Base-by-base conservation (phyloP, 352 stramenopile genomes). In the Pythium phragmiticola region DNA sequence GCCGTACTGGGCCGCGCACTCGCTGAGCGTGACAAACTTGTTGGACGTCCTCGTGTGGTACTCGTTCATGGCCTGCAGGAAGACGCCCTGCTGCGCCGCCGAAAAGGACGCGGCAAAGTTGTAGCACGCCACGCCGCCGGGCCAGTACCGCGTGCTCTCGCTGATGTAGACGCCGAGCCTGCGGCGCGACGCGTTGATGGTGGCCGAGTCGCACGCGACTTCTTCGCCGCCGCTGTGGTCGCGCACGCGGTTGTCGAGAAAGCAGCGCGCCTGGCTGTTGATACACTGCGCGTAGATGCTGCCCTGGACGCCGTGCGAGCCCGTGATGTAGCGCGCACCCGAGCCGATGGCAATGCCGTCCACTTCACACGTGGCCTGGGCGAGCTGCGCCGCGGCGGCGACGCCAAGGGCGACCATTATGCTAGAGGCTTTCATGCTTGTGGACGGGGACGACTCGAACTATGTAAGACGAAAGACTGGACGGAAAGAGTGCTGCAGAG, bases 211-310 rank as follows among this genome's bases (percentile, higher is more conserved):
- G 39, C 73, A 80, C 7, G 69, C 45, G 21, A 80, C 48, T 33
- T 65, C 21, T 28, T 77, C 60, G 7, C 62, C 63, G 4, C 39
- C 51, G 16, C 37, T 48, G 28, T 72, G 60, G 58, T 80, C 73
- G 6, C 73, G 73, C 49, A 80, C 66, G 50, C 70, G 69, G 23
- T 56, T 74, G 66, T 80, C 69, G 13, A 70, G 34, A 41, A 70
- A 80, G 53, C 73, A 80, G 43, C 56, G 49, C 21, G 73, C 47
- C 39, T 69, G 49, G 50, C 53, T 57, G 58, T 64, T 57, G 14
- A 63, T 48, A 48, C 73, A 80, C 46, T 65, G 68, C n/a, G 73
- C 73, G 73, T 80, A 80, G 63, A 80, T 80, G 64, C 66, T 76
- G 16, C 69, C 69, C 42, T 66, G 51, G 45, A 80, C 52, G 13